phyloP scores from a whole-genome alignment of 129 eudicot genomes.

The Tanacetum coccineum region DNA sequence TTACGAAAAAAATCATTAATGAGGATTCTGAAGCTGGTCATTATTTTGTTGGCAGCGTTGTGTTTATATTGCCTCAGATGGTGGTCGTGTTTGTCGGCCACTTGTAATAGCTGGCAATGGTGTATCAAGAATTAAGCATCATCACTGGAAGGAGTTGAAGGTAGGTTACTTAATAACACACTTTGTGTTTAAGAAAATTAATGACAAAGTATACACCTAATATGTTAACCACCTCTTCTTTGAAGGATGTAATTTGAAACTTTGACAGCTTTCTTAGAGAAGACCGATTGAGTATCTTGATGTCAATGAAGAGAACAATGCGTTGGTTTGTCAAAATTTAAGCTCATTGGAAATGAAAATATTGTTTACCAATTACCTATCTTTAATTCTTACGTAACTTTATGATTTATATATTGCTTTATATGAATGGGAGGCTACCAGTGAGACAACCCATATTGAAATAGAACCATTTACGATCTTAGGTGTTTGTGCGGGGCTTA shows the following conservation, averaged over 20 bases:
- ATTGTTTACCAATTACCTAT: background rate
- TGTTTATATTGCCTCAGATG: constrained; percentile 95
- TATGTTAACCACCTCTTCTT: constrained; percentile 7
- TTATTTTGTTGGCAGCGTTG: constrained; percentile 61
- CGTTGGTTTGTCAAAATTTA: constrained; percentile 50
- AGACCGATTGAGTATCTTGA: constrained; percentile 92
- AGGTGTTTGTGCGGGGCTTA: constrained; percentile 80
- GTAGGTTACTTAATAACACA: constrained; percentile 29
- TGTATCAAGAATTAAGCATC: constrained; percentile 82
- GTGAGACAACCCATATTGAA: constrained; percentile 86
- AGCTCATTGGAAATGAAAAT: background rate
- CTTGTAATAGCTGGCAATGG: constrained; percentile 96
- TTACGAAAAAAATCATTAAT: background rate
- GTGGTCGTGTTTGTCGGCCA: constrained; percentile 99
- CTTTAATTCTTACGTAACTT: constrained; percentile 12
- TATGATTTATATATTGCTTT: constrained; percentile 60
- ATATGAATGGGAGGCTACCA: constrained; percentile 69
- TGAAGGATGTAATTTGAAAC: constrained; percentile 78
- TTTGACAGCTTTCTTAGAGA: constrained; percentile 83
- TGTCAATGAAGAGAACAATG: constrained; percentile 96
- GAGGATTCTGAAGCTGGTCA: background rate
- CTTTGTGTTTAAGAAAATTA: background rate
- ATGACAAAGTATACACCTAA: background rate
- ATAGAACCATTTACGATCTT: constrained; percentile 92
- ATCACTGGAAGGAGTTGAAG: constrained; percentile 86